Evolutionary conservation across 371 early-diverging fungal genomes (phyloP).

Genomic region (Mortierella sp.): DNA sequence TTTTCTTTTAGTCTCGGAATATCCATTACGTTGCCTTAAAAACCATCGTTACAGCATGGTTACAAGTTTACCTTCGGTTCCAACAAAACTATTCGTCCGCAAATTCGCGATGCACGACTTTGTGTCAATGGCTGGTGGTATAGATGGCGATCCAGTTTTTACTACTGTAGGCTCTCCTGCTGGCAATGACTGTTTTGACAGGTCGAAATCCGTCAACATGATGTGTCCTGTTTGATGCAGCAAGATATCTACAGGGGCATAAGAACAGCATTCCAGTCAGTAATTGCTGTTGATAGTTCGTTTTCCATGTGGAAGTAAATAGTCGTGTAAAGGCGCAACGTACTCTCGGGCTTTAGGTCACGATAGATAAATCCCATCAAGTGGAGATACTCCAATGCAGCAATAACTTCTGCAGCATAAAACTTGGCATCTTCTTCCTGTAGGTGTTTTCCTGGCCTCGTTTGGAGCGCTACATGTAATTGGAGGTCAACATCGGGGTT

Average conservation of each 20-base stretch:
- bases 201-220: slow-evolving; percentile 97
- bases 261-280: background rate
- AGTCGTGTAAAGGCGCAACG: slow-evolving; percentile 27
- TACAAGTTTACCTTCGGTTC: slow-evolving; percentile 81
- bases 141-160: slow-evolving; percentile 65
- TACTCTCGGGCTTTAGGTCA: slow-evolving; percentile 99
- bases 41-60: background rate
- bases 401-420: slow-evolving; percentile 97
- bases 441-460: slow-evolving; percentile 86
- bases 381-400: slow-evolving; percentile 96
- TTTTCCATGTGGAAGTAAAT: background rate
- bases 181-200: slow-evolving; percentile 89
- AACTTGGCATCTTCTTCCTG: slow-evolving; percentile 93
- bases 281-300: background rate
- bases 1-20: background rate
- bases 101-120: slow-evolving; percentile 86
- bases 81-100: slow-evolving; percentile 97
- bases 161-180: slow-evolving; percentile 85
- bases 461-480: slow-evolving; percentile 75
- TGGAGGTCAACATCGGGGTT: background rate
- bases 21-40: background rate
- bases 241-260: slow-evolving; percentile 78
- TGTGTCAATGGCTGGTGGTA: slow-evolving; percentile 84
- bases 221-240: slow-evolving; percentile 96
- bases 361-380: slow-evolving; percentile 97